Conservation (phyloP, 306 rosid genomes). For the Glycine latifolia region DNA sequence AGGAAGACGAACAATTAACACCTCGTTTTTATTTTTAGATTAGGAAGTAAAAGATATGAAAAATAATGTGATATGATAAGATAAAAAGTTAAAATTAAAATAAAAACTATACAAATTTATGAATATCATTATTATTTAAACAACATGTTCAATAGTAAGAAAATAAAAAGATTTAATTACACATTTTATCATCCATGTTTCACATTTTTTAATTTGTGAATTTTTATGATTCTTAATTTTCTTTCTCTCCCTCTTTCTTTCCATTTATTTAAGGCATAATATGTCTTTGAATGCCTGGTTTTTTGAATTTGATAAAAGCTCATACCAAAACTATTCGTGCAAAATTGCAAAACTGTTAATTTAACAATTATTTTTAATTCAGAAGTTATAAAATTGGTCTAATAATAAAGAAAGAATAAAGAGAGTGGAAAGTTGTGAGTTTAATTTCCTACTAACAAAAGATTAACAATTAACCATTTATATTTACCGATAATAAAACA, state of each 20-base stretch:
- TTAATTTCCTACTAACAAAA: too few relatives aligned
- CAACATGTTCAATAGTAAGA: not conserved
- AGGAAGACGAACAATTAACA: not conserved
- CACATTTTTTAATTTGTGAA: too few relatives aligned
- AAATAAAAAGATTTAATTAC: too few relatives aligned
- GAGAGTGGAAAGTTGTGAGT: too few relatives aligned
- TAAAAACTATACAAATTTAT: not conserved
- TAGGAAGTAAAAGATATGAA: not conserved
- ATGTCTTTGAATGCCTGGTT: not conserved
- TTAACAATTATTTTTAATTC: too few relatives aligned
- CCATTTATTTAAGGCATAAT: not conserved
- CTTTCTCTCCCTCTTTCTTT: not conserved
- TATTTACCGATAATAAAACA: too few relatives aligned
- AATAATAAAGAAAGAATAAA: too few relatives aligned
- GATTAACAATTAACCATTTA: too few relatives aligned
- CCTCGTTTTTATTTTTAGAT: not conserved
- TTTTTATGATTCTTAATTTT: not conserved
- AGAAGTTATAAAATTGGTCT: too few relatives aligned
- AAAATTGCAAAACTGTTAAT: not conserved
- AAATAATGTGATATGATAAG: not conserved
- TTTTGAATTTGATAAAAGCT: not conserved
- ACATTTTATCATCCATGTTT: too few relatives aligned
- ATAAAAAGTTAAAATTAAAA: not conserved
- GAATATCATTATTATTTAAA: not conserved
- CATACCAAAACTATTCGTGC: not conserved